Base-by-base conservation (phyloP, 2,329 filamentous ascomycete species). In the Orbilia brochopaga region DNA sequence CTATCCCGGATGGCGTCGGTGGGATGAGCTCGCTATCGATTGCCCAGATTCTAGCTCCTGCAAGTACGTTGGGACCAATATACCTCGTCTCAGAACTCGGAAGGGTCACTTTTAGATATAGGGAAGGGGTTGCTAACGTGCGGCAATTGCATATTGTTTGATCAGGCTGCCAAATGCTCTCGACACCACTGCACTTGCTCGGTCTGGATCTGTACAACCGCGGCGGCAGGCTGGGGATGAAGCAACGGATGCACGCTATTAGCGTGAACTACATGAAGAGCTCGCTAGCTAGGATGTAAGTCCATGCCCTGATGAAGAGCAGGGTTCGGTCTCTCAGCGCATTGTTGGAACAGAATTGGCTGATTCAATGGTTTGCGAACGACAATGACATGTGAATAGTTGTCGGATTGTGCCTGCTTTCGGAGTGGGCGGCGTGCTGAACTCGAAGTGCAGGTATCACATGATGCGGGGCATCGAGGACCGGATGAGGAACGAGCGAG, bases 141-240 rank as follows among this genome's bases (percentile, higher is more conserved):
- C 73, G 46, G 17, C 4, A 48, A 48, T 11, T 10, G 44, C 19
- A 5, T 21, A 23, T 23, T 10, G 17, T 10, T 21, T 19, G 35
- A 27, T 4, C 15, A 60, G 59, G 53, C 7, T 77, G 76, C 54
- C 92, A 97, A 81, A 78, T 95, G 52, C 75, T 90, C 58, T 91
- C 87, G 73, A 96, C 92, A 11, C 92, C 92, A 0, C 81, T 95
- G 78, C 92, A 97, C 80, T 81, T 97, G 58, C 84, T 94, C 6
- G 92, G 92, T 0, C 78, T 97, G 76, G 92, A 96, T 80, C 76
- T 96, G 72, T 97, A 96, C 79, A 96, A 96, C 78, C 82, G 91
- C 1, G 82, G 80, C 54, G 79, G 78, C 0, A 76, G 77, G 5
- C 81, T 79, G 1, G 80, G 80, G 1, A 84, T 85, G 80, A 78